phyloP scores from a whole-genome alignment of 371 early-diverging fungal species.

The Mortierella sp. region DNA sequence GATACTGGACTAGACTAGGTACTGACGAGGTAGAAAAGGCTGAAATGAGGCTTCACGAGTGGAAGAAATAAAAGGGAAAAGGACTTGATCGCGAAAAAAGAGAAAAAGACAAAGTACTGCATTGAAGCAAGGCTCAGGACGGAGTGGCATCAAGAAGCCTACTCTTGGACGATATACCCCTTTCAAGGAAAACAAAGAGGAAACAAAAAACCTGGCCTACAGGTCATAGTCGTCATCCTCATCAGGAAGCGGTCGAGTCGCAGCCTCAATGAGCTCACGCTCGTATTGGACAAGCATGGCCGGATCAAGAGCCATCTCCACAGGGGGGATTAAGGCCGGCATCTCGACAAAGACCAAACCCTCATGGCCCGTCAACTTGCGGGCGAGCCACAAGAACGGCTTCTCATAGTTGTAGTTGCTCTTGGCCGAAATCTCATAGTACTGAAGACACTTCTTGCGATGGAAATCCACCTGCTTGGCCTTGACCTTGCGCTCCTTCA shows the following conservation, averaged over 20 bases:
- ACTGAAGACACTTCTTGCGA: slow-evolving; percentile 99
- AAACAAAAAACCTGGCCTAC: neutral
- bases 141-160: no score
- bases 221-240: slow-evolving; percentile 81
- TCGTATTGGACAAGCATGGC: slow-evolving; percentile 84
- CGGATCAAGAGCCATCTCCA: slow-evolving; percentile 93
- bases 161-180: no score
- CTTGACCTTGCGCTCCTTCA: slow-evolving; percentile 99
- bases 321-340: slow-evolving; percentile 97
- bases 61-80: no score
- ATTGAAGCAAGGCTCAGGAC: no score
- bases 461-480: slow-evolving; percentile 99
- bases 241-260: slow-evolving; percentile 88
- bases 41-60: no score
- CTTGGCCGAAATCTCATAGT: slow-evolving; percentile 99
- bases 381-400: slow-evolving; percentile 99
- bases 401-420: slow-evolving; percentile 99
- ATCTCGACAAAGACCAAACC: slow-evolving; percentile 98
- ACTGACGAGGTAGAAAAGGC: no score
- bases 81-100: no score
- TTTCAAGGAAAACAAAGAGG: no score
- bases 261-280: slow-evolving; percentile 81
- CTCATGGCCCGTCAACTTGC: slow-evolving; percentile 95
- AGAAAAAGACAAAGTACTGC: no score
- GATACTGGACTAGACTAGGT: no score